These are phyloP conservation scores for Syzygium aqueum DNA, from an alignment of 345 rosid genomes.

Conservation along the genomic window DNA sequence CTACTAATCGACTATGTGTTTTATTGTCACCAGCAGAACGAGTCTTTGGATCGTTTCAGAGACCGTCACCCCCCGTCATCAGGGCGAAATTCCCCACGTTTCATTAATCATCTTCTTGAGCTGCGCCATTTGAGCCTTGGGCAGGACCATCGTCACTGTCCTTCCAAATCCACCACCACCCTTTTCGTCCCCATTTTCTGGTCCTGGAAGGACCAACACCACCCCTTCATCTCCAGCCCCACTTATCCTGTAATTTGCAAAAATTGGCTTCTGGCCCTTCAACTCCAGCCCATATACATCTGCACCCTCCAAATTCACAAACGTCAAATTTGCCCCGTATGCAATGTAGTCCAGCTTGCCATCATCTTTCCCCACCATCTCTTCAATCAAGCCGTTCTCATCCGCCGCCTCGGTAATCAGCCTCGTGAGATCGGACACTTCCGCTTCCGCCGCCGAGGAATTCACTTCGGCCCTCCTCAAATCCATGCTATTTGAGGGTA, in stretches of 20 bases:
- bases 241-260: constrained; percentile 30
- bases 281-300: constrained; percentile 35
- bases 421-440: constrained; percentile 25
- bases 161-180: constrained; percentile 6
- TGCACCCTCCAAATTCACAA: constrained; percentile 44
- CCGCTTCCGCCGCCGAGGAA: constrained; percentile 12
- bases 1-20: background rate
- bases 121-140: constrained; percentile 23
- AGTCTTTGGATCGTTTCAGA: background rate
- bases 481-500: constrained; percentile 23
- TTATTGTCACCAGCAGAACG: background rate
- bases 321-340: constrained; percentile 63
- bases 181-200: background rate
- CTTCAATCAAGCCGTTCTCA: constrained; percentile 23
- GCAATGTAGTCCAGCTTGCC: constrained; percentile 26
- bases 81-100: constrained; percentile 2
- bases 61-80: too few species aligned
- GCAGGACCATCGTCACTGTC: constrained; percentile 27
- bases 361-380: constrained; percentile 4
- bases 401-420: constrained; percentile 13
- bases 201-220: constrained; percentile 33
- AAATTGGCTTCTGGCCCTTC: constrained; percentile 35
- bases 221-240: constrained; percentile 63
- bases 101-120: constrained; percentile 21
- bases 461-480: constrained; percentile 31